phyloP scores from a whole-genome alignment of 306 rosid species.

The Cotoneaster glaucophyllus region DNA sequence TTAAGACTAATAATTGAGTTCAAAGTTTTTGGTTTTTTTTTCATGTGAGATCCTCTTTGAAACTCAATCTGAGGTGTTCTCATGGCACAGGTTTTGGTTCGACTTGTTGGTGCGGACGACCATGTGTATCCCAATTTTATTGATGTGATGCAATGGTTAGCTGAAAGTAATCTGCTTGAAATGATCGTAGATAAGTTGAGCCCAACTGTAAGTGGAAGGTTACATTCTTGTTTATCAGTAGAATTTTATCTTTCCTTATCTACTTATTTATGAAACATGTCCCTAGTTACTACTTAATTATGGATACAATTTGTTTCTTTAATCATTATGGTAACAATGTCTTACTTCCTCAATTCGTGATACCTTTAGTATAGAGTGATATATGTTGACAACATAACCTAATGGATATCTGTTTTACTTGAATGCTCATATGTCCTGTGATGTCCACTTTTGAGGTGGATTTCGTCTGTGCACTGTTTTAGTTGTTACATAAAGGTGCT shows the following conservation, averaged over 20 bases:
- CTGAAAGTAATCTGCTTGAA: conserved; percentile 90
- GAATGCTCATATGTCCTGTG: neutral
- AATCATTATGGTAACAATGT: neutral
- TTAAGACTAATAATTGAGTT: neutral
- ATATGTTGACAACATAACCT: neutral
- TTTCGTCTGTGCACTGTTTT: neutral
- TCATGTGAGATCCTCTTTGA: conserved; percentile 2
- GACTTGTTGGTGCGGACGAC: conserved; percentile 89
- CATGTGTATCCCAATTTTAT: conserved; percentile 89
- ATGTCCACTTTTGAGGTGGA: neutral
- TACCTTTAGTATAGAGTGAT: neutral
- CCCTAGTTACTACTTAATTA: neutral
- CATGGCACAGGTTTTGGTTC: conserved; percentile 77
- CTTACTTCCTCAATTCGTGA: neutral
- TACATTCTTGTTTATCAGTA: neutral
- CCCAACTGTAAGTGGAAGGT: conserved; percentile 66
- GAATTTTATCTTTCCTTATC: neutral
- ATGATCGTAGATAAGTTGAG: conserved; percentile 91
- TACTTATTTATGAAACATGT: neutral
- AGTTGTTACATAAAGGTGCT: neutral
- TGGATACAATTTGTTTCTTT: neutral
- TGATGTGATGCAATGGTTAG: conserved; percentile 97
- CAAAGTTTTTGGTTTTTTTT: neutral
- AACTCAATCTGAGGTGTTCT: conserved; percentile 20
- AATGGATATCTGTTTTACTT: neutral